phyloP scores from a whole-genome alignment of 1,284 basidiomycete species.

The Phaffia rhodozyma region DNA sequence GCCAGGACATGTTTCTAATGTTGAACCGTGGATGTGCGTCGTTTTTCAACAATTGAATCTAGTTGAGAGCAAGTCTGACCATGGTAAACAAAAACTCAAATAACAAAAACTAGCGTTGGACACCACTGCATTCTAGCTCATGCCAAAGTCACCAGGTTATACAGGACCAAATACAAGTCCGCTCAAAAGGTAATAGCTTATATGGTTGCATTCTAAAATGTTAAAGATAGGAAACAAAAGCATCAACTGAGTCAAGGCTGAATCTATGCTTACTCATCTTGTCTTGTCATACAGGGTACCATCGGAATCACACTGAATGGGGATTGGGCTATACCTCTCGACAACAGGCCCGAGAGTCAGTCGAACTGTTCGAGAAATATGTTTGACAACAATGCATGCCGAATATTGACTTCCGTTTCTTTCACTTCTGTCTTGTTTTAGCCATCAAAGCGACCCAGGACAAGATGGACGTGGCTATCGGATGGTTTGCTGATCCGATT shows the following conservation, averaged over 20 bases:
- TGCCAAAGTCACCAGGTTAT: constrained; percentile 51
- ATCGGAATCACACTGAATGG: constrained; percentile 67
- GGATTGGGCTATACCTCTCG: constrained; percentile 56
- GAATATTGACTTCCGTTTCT: background rate
- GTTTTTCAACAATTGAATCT: background rate
- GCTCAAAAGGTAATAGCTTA: constrained; percentile 32
- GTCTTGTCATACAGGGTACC: constrained; percentile 36
- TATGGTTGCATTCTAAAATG: too few relatives aligned
- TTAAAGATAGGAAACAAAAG: too few relatives aligned
- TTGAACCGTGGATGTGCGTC: constrained; percentile 61
- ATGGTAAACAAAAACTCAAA: too few relatives aligned
- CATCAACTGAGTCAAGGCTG: too few relatives aligned
- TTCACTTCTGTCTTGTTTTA: background rate
- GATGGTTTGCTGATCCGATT: constrained; percentile 51
- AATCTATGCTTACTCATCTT: background rate
- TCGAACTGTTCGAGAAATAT: constrained; percentile 1
- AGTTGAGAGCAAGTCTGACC: background rate
- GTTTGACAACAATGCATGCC: background rate
- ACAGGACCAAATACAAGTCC: constrained; percentile 49
- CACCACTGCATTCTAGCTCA: constrained; percentile 58
- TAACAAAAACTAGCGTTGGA: constrained; percentile 41
- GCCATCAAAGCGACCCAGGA: constrained; percentile 51
- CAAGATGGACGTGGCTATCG: constrained; percentile 53
- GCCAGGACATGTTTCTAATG: constrained; percentile 52
- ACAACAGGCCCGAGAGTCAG: constrained; percentile 52